Base-by-base conservation (phyloP, 768 basidiomycete genomes). In the Candolleomyces eurysporus region DNA sequence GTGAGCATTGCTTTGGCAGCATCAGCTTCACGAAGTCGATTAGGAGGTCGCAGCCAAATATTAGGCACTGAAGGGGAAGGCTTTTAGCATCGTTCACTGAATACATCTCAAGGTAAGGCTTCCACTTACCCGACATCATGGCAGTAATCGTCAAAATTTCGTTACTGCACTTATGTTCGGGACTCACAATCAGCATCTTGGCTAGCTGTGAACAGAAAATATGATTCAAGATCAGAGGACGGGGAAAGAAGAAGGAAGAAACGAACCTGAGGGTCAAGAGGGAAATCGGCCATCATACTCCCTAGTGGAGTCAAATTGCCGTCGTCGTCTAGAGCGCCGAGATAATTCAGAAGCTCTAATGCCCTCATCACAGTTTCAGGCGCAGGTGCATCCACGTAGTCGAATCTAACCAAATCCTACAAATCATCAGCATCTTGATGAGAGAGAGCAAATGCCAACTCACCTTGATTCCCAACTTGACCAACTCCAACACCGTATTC, bases 341-440 rank as follows among this genome's bases (percentile, higher is more conserved):
- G 82, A 73, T 88, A 96, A 70, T 98, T 96, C 49, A 99, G 81
- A 40, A 98, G 76, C 72, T 98, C 97, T 57, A 99, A 77, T 9
- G 96, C 97, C 60, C 96, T 88, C 95, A 98, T 97, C 51, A 98
- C 82, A 1, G 95, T 98, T 70, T 99, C 95, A 17, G 94, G 94
- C 14, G 94, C 95, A 3, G 95, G 95, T 0, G 93, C 92, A 71
- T 97, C 94, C 65, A 94, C 89, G 64, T 93, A 95, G 71, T 94
- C 92, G 67, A 95, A 95, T 49, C 76, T 77, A 4, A 93, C 94
- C 61, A 96, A 82, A 80, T 96, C 94, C 88, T 87, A 64, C 13
- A 21, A 55, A 4, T 49, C 32, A 6, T 46, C 48, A 46, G 53
- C 52, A 4, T 42, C 31, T 5, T 48, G 39, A 26, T 26, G 26